Evolutionary conservation across 2,329 filamentous ascomycete species (phyloP).

Genomic region (Epichloe hybrida): DNA sequence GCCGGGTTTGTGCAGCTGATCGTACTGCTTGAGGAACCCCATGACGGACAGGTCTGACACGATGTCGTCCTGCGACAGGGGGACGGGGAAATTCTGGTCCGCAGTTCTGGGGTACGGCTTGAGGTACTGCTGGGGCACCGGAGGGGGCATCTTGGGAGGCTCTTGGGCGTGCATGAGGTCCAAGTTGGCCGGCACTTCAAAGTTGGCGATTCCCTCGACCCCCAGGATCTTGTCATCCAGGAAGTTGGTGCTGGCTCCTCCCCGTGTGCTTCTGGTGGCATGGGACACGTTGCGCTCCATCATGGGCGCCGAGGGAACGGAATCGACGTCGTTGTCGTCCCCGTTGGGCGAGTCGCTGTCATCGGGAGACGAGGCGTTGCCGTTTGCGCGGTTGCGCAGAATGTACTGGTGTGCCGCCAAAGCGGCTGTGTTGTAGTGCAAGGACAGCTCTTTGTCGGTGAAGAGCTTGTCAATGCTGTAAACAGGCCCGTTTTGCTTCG

Average conservation of each 20-base stretch:
- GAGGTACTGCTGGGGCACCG: slow-evolving; percentile 43
- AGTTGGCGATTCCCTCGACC: slow-evolving; percentile 45
- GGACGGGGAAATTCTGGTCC: slow-evolving; percentile 42
- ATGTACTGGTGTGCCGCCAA: slow-evolving; percentile 49
- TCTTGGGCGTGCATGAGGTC: slow-evolving; percentile 41
- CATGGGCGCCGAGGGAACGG: slow-evolving; percentile 32
- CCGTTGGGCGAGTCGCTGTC: slow-evolving; percentile 40
- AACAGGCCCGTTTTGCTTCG: slow-evolving; percentile 43
- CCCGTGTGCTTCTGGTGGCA: slow-evolving; percentile 48
- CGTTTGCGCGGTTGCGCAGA: slow-evolving; percentile 41
- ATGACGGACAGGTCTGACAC: slow-evolving; percentile 44
- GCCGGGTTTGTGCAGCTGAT: slow-evolving; percentile 37
- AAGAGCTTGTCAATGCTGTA: slow-evolving; percentile 60
- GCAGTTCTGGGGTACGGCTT: slow-evolving; percentile 41
- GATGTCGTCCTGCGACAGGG: slow-evolving; percentile 36
- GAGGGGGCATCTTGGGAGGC: slow-evolving; percentile 43
- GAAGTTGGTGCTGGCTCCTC: slow-evolving; percentile 38
- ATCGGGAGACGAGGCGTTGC: slow-evolving; percentile 34
- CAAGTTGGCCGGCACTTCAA: slow-evolving; percentile 44
- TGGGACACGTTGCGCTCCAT: slow-evolving; percentile 55
- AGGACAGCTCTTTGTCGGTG: slow-evolving; percentile 53
- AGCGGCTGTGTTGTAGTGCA: slow-evolving; percentile 51
- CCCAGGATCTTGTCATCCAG: slow-evolving; percentile 44
- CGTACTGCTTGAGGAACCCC: slow-evolving; percentile 43
- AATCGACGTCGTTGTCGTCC: slow-evolving; percentile 36